Percentiles rank a stretch among this genome's conserved stretches.
phyloP scores from a whole-genome alignment of 345 rosid genomes.

The Bruguiera sexangula region DNA sequence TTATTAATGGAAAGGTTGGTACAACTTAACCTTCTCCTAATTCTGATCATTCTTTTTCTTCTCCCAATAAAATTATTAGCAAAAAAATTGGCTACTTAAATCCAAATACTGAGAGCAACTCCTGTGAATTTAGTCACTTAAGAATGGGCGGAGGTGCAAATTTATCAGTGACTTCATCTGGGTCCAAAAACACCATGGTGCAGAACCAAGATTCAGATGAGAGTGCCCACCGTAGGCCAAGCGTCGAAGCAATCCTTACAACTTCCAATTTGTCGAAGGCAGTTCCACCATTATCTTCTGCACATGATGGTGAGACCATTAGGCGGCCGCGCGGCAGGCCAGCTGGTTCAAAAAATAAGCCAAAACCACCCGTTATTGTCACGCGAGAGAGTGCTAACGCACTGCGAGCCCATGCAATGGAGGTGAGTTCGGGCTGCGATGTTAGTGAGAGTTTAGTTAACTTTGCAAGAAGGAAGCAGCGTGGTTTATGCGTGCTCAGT shows the following conservation, averaged over 20 bases:
- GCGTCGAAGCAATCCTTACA: constrained; percentile 29
- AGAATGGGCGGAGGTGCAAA: constrained; percentile 61
- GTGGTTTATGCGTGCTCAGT: constrained; percentile 74
- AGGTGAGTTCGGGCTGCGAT: constrained; percentile 88
- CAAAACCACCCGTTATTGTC: constrained; percentile 84
- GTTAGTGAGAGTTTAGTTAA: constrained; percentile 65
- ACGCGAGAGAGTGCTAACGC: constrained; percentile 86
- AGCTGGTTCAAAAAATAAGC: constrained; percentile 94
- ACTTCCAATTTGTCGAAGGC: constrained; percentile 47
- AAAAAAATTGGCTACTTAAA: constrained; percentile 50
- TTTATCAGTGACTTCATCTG: constrained; percentile 39
- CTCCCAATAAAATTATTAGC: constrained; percentile 42
- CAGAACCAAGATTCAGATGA: constrained; percentile 50
- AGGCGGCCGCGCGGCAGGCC: constrained; percentile 93
- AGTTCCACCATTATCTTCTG: constrained; percentile 49
- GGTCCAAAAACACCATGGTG: constrained; percentile 40
- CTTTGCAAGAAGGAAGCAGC: constrained; percentile 81
- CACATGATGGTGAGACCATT: constrained; percentile 47
- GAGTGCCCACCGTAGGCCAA: constrained; percentile 26
- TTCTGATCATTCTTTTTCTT: constrained; percentile 65
- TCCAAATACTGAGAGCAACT: constrained; percentile 20
- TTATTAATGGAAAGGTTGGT: constrained; percentile 42
- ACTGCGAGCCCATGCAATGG: constrained; percentile 81
- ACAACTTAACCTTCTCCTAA: constrained; percentile 83
- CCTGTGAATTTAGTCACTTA: constrained; percentile 15